Conservation (phyloP, 1,284 basidiomycete genomes). For the Trametes pubescens region DNA sequence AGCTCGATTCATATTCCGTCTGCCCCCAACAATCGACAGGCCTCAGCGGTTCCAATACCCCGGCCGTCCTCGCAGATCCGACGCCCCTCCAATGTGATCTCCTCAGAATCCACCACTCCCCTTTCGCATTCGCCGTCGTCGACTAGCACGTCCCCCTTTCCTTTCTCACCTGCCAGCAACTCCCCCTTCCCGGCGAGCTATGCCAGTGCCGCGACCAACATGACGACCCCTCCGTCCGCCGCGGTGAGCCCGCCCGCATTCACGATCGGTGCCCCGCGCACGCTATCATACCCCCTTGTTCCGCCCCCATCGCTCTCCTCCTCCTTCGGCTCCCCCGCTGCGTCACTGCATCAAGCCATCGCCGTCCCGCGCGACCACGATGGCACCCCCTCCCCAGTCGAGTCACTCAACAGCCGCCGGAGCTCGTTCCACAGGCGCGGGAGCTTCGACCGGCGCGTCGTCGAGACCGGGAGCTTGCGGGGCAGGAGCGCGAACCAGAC, state of each 20-base stretch:
- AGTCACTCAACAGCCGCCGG: conserved; percentile 56
- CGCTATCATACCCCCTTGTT: conserved; percentile 68
- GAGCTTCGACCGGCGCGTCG: conserved; percentile 49
- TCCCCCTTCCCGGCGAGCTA: conserved; percentile 60
- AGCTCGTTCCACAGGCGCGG: conserved; percentile 52
- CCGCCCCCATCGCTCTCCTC: conserved; percentile 72
- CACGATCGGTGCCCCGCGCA: conserved; percentile 41
- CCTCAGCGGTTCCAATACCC: conserved; percentile 68
- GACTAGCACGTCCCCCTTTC: conserved; percentile 64
- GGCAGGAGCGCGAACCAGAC: conserved; percentile 43
- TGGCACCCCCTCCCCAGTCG: conserved; percentile 55
- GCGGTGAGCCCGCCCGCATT: conserved; percentile 50
- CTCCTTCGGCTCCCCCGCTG: conserved; percentile 64
- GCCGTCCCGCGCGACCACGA: conserved; percentile 51
- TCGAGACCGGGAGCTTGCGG: conserved; percentile 47
- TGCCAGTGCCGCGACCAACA: conserved; percentile 62
- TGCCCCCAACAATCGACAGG: conserved; percentile 45
- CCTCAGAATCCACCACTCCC: conserved; percentile 60
- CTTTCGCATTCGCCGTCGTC: conserved; percentile 67
- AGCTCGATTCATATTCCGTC: conserved; percentile 50
- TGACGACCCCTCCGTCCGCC: conserved; percentile 72
- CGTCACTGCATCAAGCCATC: conserved; percentile 65
- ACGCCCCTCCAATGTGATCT: conserved; percentile 51
- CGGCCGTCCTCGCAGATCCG: conserved; percentile 69
- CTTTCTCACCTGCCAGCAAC: conserved; percentile 62